A percentile compares a stretch with the other conserved stretches of the same genome.
These are phyloP conservation scores for Hexamita inflata DNA, from an alignment of 208 protist species.

Conservation along the genomic window DNA sequence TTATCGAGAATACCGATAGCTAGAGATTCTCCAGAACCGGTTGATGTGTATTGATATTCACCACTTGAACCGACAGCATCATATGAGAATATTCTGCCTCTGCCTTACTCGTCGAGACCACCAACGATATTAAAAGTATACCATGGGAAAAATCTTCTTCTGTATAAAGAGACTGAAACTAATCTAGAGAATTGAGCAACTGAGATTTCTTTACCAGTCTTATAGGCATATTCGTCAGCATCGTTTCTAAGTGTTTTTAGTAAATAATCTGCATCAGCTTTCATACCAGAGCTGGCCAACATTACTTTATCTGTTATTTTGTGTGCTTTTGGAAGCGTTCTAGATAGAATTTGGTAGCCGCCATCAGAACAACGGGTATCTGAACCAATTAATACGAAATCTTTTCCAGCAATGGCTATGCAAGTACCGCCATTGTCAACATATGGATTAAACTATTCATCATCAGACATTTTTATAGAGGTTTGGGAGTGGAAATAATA, in stretches of 20 bases:
- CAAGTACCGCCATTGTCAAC: slow-evolving; percentile 13
- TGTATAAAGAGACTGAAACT: background rate
- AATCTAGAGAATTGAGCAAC: background rate
- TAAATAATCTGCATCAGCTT: background rate
- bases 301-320: slow-evolving; percentile 1
- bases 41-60: background rate
- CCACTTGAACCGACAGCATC: background rate
- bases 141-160: slow-evolving; percentile 22
- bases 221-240: background rate
- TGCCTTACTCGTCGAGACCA: background rate
- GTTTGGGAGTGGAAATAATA: too few relatives aligned
- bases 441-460: slow-evolving; percentile 12
- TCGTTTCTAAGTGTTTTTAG: background rate
- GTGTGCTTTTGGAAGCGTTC: background rate
- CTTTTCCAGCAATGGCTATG: slow-evolving; percentile 15
- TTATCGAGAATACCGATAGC: background rate
- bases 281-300: background rate
- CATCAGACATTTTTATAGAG: slow-evolving; percentile 8
- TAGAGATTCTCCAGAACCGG: background rate
- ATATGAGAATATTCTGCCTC: slow-evolving; percentile 4
- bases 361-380: slow-evolving; percentile 4
- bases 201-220: background rate
- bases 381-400: slow-evolving; percentile 1
- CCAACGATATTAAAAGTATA: slow-evolving; percentile 17
- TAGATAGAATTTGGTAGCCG: slow-evolving; percentile 7